Conservation (phyloP, 192 early-diverging fungal species). For the Thoreauomyces humboldtii region DNA sequence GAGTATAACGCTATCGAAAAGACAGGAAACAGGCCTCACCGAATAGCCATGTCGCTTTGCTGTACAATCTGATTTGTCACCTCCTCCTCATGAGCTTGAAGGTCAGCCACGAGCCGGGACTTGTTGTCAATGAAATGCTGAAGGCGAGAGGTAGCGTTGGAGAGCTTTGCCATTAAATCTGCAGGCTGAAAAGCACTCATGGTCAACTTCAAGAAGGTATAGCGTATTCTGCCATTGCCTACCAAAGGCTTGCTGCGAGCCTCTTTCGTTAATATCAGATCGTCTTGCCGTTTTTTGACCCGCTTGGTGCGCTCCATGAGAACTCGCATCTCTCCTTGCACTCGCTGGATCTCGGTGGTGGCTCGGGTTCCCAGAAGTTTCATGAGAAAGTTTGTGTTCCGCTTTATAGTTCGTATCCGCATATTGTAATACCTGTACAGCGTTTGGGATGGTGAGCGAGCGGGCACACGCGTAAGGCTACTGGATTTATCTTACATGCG, state of each 20-base stretch:
- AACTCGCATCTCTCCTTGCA: conserved; percentile 32
- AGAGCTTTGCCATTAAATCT: conserved; percentile 19
- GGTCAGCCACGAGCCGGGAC: conserved; percentile 19
- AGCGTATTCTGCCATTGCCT: no score
- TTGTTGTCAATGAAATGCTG: conserved; percentile 34
- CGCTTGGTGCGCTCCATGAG: conserved; percentile 28
- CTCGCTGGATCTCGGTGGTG: conserved; percentile 8
- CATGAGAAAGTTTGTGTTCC: conserved; percentile 56
- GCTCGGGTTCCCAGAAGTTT: conserved; percentile 35
- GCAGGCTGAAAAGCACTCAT: background rate
- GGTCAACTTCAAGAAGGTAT: no score
- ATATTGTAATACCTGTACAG: conserved; percentile 58
- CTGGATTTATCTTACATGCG: conserved; percentile 53
- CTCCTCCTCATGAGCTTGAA: conserved; percentile 36
- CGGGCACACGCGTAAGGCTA: no score
- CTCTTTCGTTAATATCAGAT: conserved; percentile 20
- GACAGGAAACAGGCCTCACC: no score
- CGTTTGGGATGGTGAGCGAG: no score
- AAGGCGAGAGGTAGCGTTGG: conserved; percentile 25
- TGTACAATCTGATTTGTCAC: conserved; percentile 36
- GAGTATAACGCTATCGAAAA: no score
- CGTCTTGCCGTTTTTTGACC: conserved; percentile 39
- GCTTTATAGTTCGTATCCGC: conserved; percentile 56
- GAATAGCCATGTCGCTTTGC: conserved; percentile 50
- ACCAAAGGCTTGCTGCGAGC: conserved; percentile 10